These are phyloP conservation scores for Coemansia nantahalensis DNA, from an alignment of 192 early-diverging fungal species.

Conservation along the genomic window DNA sequence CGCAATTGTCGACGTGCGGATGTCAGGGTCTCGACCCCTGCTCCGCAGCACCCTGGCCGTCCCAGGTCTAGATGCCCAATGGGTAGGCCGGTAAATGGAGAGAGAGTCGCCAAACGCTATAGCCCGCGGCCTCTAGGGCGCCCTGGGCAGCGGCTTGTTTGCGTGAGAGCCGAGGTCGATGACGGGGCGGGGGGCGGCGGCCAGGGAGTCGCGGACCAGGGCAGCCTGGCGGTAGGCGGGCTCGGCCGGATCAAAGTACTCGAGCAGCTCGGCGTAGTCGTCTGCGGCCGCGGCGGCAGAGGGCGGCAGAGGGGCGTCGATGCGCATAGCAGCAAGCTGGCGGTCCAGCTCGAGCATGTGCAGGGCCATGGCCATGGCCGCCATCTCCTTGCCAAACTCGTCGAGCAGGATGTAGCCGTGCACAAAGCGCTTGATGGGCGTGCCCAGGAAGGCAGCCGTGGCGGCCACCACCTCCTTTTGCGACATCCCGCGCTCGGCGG, in stretches of 20 bases:
- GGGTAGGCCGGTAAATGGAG: too few species aligned
- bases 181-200: not conserved
- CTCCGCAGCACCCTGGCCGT: too few species aligned
- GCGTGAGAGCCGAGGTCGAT: slow-evolving; percentile 8
- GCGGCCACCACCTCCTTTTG: slow-evolving; percentile 11
- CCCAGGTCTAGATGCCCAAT: too few species aligned
- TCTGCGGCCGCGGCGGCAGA: too few species aligned
- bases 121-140: too few species aligned
- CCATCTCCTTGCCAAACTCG: slow-evolving; percentile 65
- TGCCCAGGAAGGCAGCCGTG: slow-evolving; percentile 26
- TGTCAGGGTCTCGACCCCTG: too few species aligned
- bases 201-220: slow-evolving; percentile 13
- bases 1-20: too few species aligned
- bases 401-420: slow-evolving; percentile 60
- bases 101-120: too few species aligned
- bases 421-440: slow-evolving; percentile 55
- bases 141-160: too few species aligned
- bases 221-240: slow-evolving; percentile 21
- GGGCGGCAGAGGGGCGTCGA: too few species aligned
- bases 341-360: slow-evolving; percentile 46
- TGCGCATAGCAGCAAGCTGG: slow-evolving; percentile 9
- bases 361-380: slow-evolving; percentile 55
- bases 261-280: slow-evolving; percentile 36
- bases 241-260: slow-evolving; percentile 43
- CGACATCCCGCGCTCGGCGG: not conserved